phyloP scores from a whole-genome alignment of 1,284 basidiomycete genomes.

The Mrakiaceae sp. region DNA sequence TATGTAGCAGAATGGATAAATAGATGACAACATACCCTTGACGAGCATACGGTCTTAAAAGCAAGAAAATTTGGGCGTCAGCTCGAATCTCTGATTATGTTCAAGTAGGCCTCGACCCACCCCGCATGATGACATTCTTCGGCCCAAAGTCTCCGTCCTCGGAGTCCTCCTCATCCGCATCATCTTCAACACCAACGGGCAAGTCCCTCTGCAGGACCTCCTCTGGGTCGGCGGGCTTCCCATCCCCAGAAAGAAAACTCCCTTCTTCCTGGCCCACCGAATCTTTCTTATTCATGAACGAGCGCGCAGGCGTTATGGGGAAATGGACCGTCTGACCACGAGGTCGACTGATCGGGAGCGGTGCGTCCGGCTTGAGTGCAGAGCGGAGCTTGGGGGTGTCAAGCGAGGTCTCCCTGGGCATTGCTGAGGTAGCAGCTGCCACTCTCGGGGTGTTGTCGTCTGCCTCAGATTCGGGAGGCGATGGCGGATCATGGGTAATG shows the following conservation, averaged over 20 bases:
- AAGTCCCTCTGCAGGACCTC: neutral
- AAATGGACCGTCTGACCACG: slow-evolving; percentile 5
- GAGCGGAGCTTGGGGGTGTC: neutral
- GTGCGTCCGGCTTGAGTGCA: neutral
- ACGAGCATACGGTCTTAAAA: slow-evolving; percentile 68
- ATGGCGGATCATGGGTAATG: neutral
- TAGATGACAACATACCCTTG: slow-evolving; percentile 35
- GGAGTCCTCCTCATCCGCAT: slow-evolving; percentile 1
- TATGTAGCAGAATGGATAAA: too few species aligned
- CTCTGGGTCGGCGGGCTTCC: neutral
- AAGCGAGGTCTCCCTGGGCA: too few species aligned
- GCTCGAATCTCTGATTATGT: too few species aligned
- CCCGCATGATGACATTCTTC: slow-evolving; percentile 12
- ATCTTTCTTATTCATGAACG: neutral
- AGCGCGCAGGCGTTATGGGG: neutral
- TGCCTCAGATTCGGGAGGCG: neutral
- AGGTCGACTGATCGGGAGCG: neutral
- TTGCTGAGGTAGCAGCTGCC: too few species aligned
- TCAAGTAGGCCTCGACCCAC: neutral
- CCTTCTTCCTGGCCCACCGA: neutral
- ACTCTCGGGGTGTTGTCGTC: neutral
- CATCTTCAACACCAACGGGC: neutral
- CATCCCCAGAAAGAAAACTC: neutral
- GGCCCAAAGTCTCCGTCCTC: neutral
- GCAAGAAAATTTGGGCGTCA: slow-evolving; percentile 10